These are phyloP conservation scores for Mucor piriformis DNA, from an alignment of 371 early-diverging fungal species.

Conservation along the genomic window DNA sequence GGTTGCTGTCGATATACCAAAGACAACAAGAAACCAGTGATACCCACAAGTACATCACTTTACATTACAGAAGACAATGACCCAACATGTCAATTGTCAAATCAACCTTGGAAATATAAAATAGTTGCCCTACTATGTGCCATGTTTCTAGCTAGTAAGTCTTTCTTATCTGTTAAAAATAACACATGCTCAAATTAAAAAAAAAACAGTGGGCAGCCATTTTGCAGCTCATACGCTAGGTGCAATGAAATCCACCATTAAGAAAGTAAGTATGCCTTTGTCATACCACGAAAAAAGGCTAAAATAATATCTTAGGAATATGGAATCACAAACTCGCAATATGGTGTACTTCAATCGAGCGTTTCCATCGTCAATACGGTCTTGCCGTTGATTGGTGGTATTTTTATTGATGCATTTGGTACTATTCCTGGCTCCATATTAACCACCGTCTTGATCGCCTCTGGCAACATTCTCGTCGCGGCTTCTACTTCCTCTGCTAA, in stretches of 20 bases:
- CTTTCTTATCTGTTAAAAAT: neutral
- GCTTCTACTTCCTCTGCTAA: constrained; percentile 57
- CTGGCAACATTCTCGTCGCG: constrained; percentile 66
- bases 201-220: constrained; percentile 67
- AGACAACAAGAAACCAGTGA: neutral
- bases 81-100: constrained; percentile 36
- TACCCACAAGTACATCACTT: neutral
- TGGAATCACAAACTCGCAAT: constrained; percentile 69
- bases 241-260: constrained; percentile 68
- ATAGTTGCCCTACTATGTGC: constrained; percentile 63
- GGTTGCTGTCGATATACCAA: constrained; percentile 6
- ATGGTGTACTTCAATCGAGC: constrained; percentile 72
- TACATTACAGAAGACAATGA: constrained; percentile 21
- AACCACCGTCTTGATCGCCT: constrained; percentile 62
- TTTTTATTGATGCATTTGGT: constrained; percentile 75
- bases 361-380: constrained; percentile 75
- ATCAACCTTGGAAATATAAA: constrained; percentile 63
- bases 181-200: neutral
- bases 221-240: constrained; percentile 76
- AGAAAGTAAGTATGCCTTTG: constrained; percentile 51
- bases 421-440: constrained; percentile 67
- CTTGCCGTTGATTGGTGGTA: constrained; percentile 70
- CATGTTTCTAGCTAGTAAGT: constrained; percentile 66
- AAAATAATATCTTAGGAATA: constrained; percentile 51
- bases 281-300: neutral